These are phyloP conservation scores for Fusarium transvaalense DNA, from an alignment of 2,329 filamentous ascomycete species.

Conservation along the genomic window DNA sequence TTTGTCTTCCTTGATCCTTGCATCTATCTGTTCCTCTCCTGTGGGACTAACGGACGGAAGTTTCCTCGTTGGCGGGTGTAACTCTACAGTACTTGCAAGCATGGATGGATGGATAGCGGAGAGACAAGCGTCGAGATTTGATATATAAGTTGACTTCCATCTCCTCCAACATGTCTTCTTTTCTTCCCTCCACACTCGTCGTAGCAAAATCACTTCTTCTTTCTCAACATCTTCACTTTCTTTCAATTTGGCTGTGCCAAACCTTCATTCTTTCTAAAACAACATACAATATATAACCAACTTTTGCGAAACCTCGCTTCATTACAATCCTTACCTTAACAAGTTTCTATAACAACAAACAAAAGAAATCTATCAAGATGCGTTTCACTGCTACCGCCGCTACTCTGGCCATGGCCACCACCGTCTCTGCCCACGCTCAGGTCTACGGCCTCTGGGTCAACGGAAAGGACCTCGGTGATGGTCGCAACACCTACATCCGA, in stretches of 20 bases:
- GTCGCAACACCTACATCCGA: slow-evolving; percentile 58
- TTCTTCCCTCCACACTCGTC: slow-evolving; percentile 42
- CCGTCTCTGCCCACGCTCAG: slow-evolving; percentile 59
- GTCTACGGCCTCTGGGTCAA: slow-evolving; percentile 63
- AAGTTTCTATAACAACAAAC: not conserved
- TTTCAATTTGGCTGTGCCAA: slow-evolving; percentile 50
- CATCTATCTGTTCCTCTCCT: slow-evolving; percentile 7
- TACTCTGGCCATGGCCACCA: slow-evolving; percentile 55
- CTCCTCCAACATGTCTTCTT: slow-evolving; percentile 8
- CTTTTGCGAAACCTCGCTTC: slow-evolving; percentile 33
- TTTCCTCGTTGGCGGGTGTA: slow-evolving; percentile 4
- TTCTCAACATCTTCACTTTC: slow-evolving; percentile 44
- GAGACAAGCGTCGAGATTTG: not conserved
- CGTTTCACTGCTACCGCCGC: slow-evolving; percentile 51
- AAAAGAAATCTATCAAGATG: slow-evolving; percentile 50
- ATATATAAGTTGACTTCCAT: slow-evolving; percentile 43
- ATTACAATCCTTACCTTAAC: slow-evolving; percentile 43
- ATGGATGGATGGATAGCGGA: too few relatives aligned
- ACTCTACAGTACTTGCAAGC: not conserved
- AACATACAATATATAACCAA: slow-evolving; percentile 32
- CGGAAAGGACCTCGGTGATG: slow-evolving; percentile 59
- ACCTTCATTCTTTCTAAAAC: slow-evolving; percentile 45
- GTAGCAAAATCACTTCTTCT: slow-evolving; percentile 41
- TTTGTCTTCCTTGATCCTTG: not conserved
- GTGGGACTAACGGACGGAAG: slow-evolving; percentile 14